Evolutionary conservation across 805 yeast species (phyloP).

Genomic region (Starmerella ratchasimensis): DNA sequence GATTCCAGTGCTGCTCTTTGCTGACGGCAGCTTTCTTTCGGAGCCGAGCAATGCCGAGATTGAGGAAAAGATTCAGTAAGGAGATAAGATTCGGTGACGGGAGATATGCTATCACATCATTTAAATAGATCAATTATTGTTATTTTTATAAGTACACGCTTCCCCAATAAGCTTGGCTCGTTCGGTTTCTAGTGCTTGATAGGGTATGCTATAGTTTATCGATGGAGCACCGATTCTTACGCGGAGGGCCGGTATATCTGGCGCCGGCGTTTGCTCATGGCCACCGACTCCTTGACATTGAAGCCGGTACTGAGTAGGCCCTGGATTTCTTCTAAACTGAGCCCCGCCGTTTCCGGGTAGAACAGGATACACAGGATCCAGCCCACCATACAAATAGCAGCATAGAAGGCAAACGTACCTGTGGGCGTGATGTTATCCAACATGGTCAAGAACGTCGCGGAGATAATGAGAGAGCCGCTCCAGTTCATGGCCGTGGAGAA

Average conservation of each 20-base stretch:
- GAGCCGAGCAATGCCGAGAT: slow-evolving; percentile 21
- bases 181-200: no score
- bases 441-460: slow-evolving; percentile 90
- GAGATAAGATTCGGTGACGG: no score
- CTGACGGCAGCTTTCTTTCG: slow-evolving; percentile 15
- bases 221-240: no score
- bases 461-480: slow-evolving; percentile 85
- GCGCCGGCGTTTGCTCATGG: slow-evolving; percentile 31
- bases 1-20: slow-evolving; percentile 19
- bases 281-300: slow-evolving; percentile 54
- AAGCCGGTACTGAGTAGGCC: slow-evolving; percentile 70
- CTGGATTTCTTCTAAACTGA: slow-evolving; percentile 85
- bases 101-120: slow-evolving; percentile 1
- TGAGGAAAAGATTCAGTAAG: slow-evolving; percentile 4
- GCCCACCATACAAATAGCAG: slow-evolving; percentile 62
- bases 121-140: neutral
- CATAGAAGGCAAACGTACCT: slow-evolving; percentile 86
- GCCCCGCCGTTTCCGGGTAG: slow-evolving; percentile 83
- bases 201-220: no score
- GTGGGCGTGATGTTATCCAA: slow-evolving; percentile 84
- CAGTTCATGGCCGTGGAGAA: slow-evolving; percentile 88
- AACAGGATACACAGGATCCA: slow-evolving; percentile 64
- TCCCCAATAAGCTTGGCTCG: no score
- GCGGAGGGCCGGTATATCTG: no score
- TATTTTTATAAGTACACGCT: no score